These are phyloP conservation scores for Cordyceps farinosa DNA, from an alignment of 2,329 filamentous ascomycete genomes.

Conservation along the genomic window DNA sequence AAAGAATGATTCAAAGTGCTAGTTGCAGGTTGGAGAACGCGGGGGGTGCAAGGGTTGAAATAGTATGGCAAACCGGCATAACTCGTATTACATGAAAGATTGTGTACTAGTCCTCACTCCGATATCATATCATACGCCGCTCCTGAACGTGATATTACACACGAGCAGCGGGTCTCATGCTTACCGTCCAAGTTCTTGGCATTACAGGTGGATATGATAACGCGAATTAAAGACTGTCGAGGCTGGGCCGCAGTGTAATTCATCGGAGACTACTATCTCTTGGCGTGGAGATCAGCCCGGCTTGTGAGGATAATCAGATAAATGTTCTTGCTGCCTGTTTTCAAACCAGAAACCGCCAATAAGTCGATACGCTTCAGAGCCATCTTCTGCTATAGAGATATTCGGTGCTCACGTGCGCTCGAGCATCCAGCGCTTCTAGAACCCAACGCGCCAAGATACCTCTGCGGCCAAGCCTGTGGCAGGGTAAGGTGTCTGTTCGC, in stretches of 20 bases:
- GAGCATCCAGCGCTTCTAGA: neutral
- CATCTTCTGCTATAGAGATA: too few species aligned
- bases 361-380: too few species aligned
- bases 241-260: neutral
- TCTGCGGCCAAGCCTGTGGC: neutral
- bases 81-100: slow-evolving; percentile 14
- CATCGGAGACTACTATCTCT: slow-evolving; percentile 6
- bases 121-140: slow-evolving; percentile 3
- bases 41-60: slow-evolving; percentile 16
- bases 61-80: neutral
- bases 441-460: neutral
- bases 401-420: neutral
- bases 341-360: neutral
- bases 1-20: neutral
- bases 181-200: slow-evolving; percentile 17
- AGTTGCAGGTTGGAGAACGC: neutral
- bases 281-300: slow-evolving; percentile 5
- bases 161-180: slow-evolving; percentile 13
- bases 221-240: neutral
- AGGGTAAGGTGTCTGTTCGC: slow-evolving; percentile 9
- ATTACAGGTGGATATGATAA: slow-evolving; percentile 17
- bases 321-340: neutral
- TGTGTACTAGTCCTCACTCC: neutral
- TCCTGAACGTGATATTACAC: slow-evolving; percentile 15
- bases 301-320: neutral